Base-by-base conservation (phyloP, 1,284 basidiomycete species). In the Lentinula novae-zelandiae region DNA sequence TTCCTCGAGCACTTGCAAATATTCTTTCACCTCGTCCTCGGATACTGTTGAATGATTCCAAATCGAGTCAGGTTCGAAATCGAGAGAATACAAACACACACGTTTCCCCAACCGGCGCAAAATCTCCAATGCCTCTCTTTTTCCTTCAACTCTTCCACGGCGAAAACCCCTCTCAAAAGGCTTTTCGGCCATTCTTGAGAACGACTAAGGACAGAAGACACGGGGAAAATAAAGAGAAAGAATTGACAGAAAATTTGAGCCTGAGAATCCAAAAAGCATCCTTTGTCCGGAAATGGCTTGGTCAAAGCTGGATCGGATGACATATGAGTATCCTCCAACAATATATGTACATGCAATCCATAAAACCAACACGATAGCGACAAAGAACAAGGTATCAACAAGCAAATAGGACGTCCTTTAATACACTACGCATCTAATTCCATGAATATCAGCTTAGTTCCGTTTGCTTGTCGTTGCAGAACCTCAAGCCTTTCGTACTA, bases 401-500 rank as follows among this genome's bases (percentile, higher is more conserved):
- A 27, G 27, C 49, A 51, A 2, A 40, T 36, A 17, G 15, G n/a
- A 40, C 27, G 3, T 27, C 27, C 27, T 27, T 3, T 27, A 27
- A 27, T 27, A 27, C 3, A 20, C 15, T 31, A 17, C 3, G 7
- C 34, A 17, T 34, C 17, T 27, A 51, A 40, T 58, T 58, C 36
- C 10, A 52, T 58, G 36, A 58, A 58, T 2, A 58, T 39, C 42
- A 58, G 34, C 27, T 53, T 58, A 9, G 49, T 52, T 3, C 57
- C 57, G 27, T 52, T 44, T 17, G 57, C 49, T 20, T 52, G 49
- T 13, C 50, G 17, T 34, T 51, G 49, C 39, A 50, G 42, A 36
- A 58, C 40, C 12, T 52, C 49, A 34, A 58, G 38, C 5, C 39
- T 36, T 53, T 58, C 57, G 31, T 58, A 58, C 57, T 58, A 42